Base-by-base conservation (phyloP, 495 filamentous ascomycete species). In the Elasticomyces elasticus region DNA sequence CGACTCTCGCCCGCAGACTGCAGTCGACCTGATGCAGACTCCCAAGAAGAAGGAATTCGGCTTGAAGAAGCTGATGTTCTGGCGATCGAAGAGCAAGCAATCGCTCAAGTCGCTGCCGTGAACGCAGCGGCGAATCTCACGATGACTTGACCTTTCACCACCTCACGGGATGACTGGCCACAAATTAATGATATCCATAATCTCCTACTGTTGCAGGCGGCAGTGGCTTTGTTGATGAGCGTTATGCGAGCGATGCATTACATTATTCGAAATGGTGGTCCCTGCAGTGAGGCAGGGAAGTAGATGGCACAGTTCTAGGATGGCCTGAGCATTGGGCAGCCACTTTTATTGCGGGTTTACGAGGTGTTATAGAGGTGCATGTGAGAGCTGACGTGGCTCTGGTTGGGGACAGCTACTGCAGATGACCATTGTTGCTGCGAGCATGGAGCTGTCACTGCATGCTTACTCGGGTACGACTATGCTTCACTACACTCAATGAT, bases 21-120 rank as follows among this genome's bases (percentile, higher is more conserved):
- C 75, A 1, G 64, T 67, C 5, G 73, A n/a, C n/a, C 75, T 27
- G n/a, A 1, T 26, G 10, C 83, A 79, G 68, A 75, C 75, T 50
- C 60, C 72, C 15, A 89, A 83, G 66, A 78, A 76, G 61, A 91
- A 84, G 67, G 76, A 80, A 22, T 86, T 81, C 59, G 78, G 87
- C 31, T 71, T 94, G 33, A 88, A 86, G 64, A 61, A 61, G 42
- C 49, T 61, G 2, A 61, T 61, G 58, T 61, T 61, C 49, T 61
- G 58, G 58, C 28, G 48, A 22, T 49, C 44, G 27, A 57, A 57
- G 38, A 57, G 48, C 48, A 51, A 46, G 49, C 46, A 57, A 26
- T 49, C 53, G 15, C 33, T 51, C 5, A 24, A 19, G 10, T 28
- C 45, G 3, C 13, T 23, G 42, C 13, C 42, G 2, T 23, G 20